phyloP scores from a whole-genome alignment of 2,329 filamentous ascomycete species.

The Teratosphaeria zuluensis region DNA sequence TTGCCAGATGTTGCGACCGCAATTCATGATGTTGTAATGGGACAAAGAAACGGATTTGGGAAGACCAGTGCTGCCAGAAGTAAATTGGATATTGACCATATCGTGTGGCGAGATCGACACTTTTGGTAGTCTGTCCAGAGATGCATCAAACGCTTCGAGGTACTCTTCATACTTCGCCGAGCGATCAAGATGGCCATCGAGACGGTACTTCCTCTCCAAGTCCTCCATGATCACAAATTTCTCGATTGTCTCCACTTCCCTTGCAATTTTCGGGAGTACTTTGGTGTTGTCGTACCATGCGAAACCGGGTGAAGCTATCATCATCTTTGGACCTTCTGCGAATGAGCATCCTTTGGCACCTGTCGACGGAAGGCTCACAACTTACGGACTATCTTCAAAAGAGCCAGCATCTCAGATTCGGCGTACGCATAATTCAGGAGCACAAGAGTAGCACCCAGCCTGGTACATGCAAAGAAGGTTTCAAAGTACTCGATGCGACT shows the following conservation, averaged over 20 bases:
- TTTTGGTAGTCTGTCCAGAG: slow-evolving; percentile 10
- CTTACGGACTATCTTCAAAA: slow-evolving; percentile 54
- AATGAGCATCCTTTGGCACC: neutral
- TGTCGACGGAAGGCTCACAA: neutral
- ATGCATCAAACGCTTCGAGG: slow-evolving; percentile 10
- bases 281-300: slow-evolving; percentile 50
- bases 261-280: slow-evolving; percentile 42
- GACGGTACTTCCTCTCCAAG: slow-evolving; percentile 15
- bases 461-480: slow-evolving; percentile 25
- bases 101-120: slow-evolving; percentile 17
- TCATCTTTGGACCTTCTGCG: slow-evolving; percentile 51
- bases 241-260: slow-evolving; percentile 31
- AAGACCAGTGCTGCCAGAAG: slow-evolving; percentile 60
- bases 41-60: slow-evolving; percentile 63
- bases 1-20: slow-evolving; percentile 19
- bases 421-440: slow-evolving; percentile 71
- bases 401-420: slow-evolving; percentile 56
- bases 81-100: slow-evolving; percentile 42
- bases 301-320: slow-evolving; percentile 58
- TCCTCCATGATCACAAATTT: slow-evolving; percentile 46
- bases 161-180: slow-evolving; percentile 17
- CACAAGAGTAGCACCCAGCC: slow-evolving; percentile 40
- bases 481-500: slow-evolving; percentile 23
- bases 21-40: slow-evolving; percentile 4
- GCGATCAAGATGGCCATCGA: slow-evolving; percentile 9